Evolutionary conservation across 495 filamentous ascomycete species (phyloP).

Genomic region (Pyronema omphalodes): DNA sequence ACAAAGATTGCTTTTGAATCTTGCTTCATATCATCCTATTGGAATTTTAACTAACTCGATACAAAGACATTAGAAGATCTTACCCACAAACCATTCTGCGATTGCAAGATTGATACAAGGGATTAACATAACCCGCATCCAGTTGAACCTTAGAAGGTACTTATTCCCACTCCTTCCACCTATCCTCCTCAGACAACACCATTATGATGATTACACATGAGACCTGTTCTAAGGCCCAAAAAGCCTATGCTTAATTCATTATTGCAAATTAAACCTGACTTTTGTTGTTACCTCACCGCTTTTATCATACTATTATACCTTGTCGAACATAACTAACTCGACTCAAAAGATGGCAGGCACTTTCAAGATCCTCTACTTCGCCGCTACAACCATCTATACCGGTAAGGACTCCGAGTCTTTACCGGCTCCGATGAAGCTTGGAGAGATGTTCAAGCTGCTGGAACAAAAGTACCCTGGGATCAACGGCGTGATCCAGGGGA

Average conservation of each 20-base stretch:
- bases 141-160: not conserved
- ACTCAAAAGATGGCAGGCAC: conserved; percentile 9
- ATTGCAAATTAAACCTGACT: conserved; percentile 2
- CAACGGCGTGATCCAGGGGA: conserved; percentile 48
- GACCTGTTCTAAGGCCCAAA: conserved; percentile 3
- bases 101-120: not conserved
- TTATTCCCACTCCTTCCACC: not conserved
- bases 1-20: not conserved
- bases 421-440: conserved; percentile 50
- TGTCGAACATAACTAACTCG: not conserved
- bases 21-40: not conserved
- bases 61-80: not conserved
- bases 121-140: not conserved
- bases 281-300: not conserved
- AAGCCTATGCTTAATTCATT: not conserved
- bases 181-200: not conserved
- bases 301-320: not conserved
- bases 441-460: conserved; percentile 47
- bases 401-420: conserved; percentile 50
- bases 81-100: not conserved
- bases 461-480: conserved; percentile 73
- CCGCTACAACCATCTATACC: conserved; percentile 56
- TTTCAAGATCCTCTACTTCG: conserved; percentile 81
- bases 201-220: not conserved
- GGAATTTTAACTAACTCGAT: not conserved